Evolutionary conservation across 106 monocot genomes (phyloP).

Genomic region (Iris macrosiphon): DNA sequence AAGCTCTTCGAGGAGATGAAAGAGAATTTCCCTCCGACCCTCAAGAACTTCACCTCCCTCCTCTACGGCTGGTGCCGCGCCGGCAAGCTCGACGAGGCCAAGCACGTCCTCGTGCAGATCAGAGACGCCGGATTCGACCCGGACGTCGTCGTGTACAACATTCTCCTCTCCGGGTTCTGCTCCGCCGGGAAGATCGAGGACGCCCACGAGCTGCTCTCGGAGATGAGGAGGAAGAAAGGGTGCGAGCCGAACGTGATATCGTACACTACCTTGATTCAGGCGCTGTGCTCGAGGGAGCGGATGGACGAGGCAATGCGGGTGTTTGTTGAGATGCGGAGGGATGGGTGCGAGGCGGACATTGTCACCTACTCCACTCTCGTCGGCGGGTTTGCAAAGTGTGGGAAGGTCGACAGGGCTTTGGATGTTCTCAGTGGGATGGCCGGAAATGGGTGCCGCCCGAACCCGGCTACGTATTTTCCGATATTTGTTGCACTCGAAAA

Average conservation of each 20-base stretch:
- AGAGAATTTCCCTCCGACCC: constrained; percentile 46
- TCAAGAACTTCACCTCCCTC: constrained; percentile 72
- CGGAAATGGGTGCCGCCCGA: constrained; percentile 43
- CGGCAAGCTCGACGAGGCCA: constrained; percentile 79
- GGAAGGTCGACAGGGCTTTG: constrained; percentile 43
- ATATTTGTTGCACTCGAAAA: constrained; percentile 62
- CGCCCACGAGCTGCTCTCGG: constrained; percentile 34
- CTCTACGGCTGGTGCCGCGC: constrained; percentile 86
- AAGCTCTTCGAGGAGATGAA: constrained; percentile 69
- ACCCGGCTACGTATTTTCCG: constrained; percentile 35
- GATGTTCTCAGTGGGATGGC: constrained; percentile 58
- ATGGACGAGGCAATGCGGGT: constrained; percentile 73
- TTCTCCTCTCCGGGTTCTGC: constrained; percentile 54
- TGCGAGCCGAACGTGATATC: constrained; percentile 66
- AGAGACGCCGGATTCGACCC: constrained; percentile 56
- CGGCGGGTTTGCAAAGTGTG: constrained; percentile 65
- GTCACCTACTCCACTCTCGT: constrained; percentile 72
- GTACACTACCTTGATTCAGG: constrained; percentile 77
- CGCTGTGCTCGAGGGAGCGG: constrained; percentile 42
- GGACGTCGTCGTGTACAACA: constrained; percentile 74
- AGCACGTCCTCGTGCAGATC: constrained; percentile 57
- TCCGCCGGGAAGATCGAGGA: constrained; percentile 71
- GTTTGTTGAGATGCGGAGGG: constrained; percentile 73
- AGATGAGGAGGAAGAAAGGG: constrained; percentile 64
- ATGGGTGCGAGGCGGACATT: constrained; percentile 40